Evolutionary conservation across 352 stramenopile species (phyloP), one percentile per base, ranked within the genome.

Genomic region (Phytophthora capsici): DNA sequence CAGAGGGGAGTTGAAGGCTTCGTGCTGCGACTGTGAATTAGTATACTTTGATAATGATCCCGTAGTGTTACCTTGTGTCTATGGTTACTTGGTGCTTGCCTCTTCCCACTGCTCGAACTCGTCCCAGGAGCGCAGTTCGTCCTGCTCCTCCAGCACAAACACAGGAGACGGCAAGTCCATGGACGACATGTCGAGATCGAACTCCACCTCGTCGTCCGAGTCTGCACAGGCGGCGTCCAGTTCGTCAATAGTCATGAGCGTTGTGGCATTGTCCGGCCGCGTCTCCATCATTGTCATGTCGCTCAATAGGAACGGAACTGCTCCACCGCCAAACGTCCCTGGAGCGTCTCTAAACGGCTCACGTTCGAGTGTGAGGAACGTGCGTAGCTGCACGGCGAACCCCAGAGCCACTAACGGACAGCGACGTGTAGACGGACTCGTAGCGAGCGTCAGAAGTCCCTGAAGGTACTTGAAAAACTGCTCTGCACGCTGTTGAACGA

Each of bases 181-280:
- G 30, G 20, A 54, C 58, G 34, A 66, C 47, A 40, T 56, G 53
- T 70, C 43, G 4, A 76, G 53, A 52, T 79, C 56, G 25, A 62
- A 72, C 22, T 78, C 76, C n/a, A 48, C 63, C 6, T 81, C 76
- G 30, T 61, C 55, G 40, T 60, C 59, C 19, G 44, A 52, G 46
- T 60, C 45, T 43, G 60, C 70, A 26, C 30, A 50, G 1, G 46
- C 66, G 14, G 56, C 61, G 13, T 70, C 60, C 2, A 73, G 37
- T 26, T 76, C 68, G 26, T 83, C 75, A 49, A 89, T 89, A 17
- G 80, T 89, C 65, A 79, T 78, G 17, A 89, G 73, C n/a, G 75
- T 78, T 9, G 55, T 60, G n/a, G 67, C 61, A 26, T 84, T 71
- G n/a, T 73, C 63, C 6, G 62, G 57, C 0, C 59, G 41, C 14